Conservation (phyloP, 2,329 filamentous ascomycete genomes). For the Phoma herbarum region DNA sequence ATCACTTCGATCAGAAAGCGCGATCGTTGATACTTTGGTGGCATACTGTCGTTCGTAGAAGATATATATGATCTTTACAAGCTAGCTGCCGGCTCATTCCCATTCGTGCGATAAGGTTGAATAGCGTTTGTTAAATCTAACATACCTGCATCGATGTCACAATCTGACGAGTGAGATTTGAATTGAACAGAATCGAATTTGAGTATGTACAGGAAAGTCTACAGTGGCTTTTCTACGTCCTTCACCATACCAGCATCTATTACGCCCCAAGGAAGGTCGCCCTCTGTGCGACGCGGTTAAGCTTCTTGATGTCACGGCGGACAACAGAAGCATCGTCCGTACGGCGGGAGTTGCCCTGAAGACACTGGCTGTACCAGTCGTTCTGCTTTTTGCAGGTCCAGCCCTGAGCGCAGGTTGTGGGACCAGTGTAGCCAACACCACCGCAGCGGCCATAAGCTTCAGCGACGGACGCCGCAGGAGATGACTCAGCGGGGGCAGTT, state of each 20-base stretch:
- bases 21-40: background rate
- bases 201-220: slow-evolving; percentile 17
- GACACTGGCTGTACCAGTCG: slow-evolving; percentile 57
- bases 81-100: background rate
- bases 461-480: slow-evolving; percentile 11
- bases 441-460: slow-evolving; percentile 55
- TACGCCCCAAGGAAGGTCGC: slow-evolving; percentile 8
- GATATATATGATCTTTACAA: background rate
- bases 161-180: background rate
- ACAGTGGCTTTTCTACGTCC: background rate
- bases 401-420: slow-evolving; percentile 52
- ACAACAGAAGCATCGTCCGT: slow-evolving; percentile 6
- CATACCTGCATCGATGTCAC: background rate
- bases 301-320: slow-evolving; percentile 19
- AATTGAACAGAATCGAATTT: slow-evolving; percentile 1
- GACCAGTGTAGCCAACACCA: slow-evolving; percentile 52
- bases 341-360: slow-evolving; percentile 11
- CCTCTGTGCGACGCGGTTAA: slow-evolving; percentile 12
- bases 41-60: background rate
- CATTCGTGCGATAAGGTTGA: background rate
- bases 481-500: slow-evolving; percentile 9
- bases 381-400: slow-evolving; percentile 52
- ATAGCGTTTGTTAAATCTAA: background rate
- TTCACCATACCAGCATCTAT: background rate
- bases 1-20: background rate